phyloP scores from a whole-genome alignment of 2,329 filamentous ascomycete species.

The Botrytis tulipae region DNA sequence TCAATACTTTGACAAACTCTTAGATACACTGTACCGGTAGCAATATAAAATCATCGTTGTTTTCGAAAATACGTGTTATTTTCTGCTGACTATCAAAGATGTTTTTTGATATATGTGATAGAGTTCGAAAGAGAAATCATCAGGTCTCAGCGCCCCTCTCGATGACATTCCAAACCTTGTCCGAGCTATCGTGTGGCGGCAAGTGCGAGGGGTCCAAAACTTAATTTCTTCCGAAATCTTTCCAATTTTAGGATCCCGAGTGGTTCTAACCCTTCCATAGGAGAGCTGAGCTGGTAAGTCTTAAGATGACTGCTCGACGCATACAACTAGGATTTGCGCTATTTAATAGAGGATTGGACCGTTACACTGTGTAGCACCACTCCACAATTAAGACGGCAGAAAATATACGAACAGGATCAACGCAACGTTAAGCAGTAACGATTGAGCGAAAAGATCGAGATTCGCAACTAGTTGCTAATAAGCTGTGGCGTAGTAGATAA shows the following conservation, averaged over 20 bases:
- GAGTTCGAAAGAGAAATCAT: neutral
- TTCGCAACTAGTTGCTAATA: neutral
- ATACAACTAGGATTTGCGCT: neutral
- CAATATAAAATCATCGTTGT: neutral
- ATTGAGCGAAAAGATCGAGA: neutral
- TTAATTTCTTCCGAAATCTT: neutral
- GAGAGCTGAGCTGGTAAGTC: neutral
- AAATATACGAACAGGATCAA: neutral
- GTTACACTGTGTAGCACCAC: neutral
- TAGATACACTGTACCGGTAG: neutral
- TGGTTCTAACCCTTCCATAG: too few species aligned
- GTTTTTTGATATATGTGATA: neutral
- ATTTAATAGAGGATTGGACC: neutral
- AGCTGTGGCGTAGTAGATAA: neutral
- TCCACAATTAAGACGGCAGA: neutral
- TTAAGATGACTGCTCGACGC: neutral
- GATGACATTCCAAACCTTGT: neutral
- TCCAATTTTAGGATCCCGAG: neutral
- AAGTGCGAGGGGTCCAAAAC: neutral
- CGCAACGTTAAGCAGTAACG: neutral
- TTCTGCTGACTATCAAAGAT: neutral
- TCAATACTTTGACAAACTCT: neutral
- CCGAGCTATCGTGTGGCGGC: neutral
- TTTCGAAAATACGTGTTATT: neutral
- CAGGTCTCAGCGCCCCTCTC: neutral